These are phyloP conservation scores for Amborella trichopoda DNA, from an alignment of 164 flowering plant genomes.

Conservation along the genomic window DNA sequence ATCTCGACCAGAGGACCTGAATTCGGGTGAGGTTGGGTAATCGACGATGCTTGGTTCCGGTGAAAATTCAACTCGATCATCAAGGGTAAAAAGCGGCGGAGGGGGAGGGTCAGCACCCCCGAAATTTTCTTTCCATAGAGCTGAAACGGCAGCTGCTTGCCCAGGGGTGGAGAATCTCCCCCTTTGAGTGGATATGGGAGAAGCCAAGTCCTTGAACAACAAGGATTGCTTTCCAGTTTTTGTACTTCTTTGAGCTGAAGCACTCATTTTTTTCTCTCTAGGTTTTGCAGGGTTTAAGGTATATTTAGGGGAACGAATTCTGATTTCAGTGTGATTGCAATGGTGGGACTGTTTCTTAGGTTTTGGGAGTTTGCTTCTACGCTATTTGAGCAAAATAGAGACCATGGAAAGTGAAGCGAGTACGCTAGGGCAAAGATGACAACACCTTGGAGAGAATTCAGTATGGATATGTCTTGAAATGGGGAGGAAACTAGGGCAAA, in stretches of 20 bases:
- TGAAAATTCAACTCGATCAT: slow-evolving; percentile 74
- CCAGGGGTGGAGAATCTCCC: slow-evolving; percentile 77
- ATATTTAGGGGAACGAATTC: too few species aligned
- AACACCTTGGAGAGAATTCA: too few species aligned
- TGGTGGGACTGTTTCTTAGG: too few species aligned
- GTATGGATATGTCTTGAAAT: too few species aligned
- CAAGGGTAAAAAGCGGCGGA: slow-evolving; percentile 80
- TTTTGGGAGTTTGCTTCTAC: too few species aligned
- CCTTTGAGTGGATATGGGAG: slow-evolving; percentile 41
- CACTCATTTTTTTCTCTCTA: slow-evolving; percentile 18
- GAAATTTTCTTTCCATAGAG: slow-evolving; percentile 82
- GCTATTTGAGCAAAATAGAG: too few species aligned
- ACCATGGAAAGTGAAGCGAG: too few species aligned
- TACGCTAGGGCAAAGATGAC: too few species aligned
- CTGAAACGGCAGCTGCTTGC: slow-evolving; percentile 94
- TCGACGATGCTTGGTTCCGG: slow-evolving; percentile 73
- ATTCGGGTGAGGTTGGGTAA: slow-evolving; percentile 52
- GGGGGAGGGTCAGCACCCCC: slow-evolving; percentile 87
- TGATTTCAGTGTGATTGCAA: too few species aligned
- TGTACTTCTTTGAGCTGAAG: slow-evolving; percentile 24
- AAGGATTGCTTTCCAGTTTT: slow-evolving; percentile 34
- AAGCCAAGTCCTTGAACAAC: slow-evolving; percentile 44
- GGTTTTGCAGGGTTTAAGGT: background rate
- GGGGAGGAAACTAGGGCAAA: too few species aligned
- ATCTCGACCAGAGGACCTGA: slow-evolving; percentile 38